Base-by-base conservation (phyloP, 768 basidiomycete genomes). In the Calocybe cyanea region DNA sequence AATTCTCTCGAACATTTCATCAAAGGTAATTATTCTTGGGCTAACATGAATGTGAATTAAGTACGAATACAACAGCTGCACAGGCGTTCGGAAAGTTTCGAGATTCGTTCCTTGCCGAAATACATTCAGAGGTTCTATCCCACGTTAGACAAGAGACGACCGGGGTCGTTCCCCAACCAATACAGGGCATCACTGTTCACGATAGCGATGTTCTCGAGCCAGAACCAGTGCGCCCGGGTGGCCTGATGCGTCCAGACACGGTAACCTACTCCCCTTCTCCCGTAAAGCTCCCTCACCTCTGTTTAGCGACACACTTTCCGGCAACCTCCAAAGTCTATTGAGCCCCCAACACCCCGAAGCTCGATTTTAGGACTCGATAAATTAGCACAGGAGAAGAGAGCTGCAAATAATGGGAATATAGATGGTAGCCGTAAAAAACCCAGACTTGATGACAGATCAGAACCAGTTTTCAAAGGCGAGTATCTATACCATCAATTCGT, bases 341-440 rank as follows among this genome's bases (percentile, higher is more conserved):
- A 86, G 56, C 87, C 87, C 2, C 82, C 84, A 9, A 87, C 87
- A 11, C 87, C 89, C 0, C 74, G 89, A 38, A 67, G 78, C 0
- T 96, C 94, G 4, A 57, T 90, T 3, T 78, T 97, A 1, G 94
- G 95, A 3, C 72, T 98, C 5, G 94, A 99, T 60, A 77, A 77
- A 19, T 74, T 98, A 2, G 96, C 96, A 0, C 80, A 77, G 38
- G 92, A 96, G 61, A 99, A 97, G 66, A 73, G 92, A 43, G 80
- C 77, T 1, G 81, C 80, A 10, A 75, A 73, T 1, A 70, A 71
- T 51, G 77, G 62, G 3, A 70, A 70, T 42, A 61, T 54, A 14
- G 70, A 73, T 41, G 66, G 69, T 7, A 81, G 78, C 54, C 70
- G 87, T 53, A 88, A 93, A 67, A 87, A 74, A 53, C 72, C 75